These are phyloP conservation scores for Penicillium sp. DNA, from an alignment of 2,329 filamentous ascomycete genomes.

Conservation along the genomic window DNA sequence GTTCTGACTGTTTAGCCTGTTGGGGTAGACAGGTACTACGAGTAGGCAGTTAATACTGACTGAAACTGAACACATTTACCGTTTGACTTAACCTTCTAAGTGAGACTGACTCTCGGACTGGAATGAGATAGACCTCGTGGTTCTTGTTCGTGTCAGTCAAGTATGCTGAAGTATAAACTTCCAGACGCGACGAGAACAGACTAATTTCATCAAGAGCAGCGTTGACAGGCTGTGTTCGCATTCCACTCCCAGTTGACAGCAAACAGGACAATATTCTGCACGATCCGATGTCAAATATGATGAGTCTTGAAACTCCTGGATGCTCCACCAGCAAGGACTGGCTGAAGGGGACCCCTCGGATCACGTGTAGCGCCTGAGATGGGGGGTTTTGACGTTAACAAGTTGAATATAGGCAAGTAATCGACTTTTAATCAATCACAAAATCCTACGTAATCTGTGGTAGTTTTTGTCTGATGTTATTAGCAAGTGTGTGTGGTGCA, in stretches of 20 bases:
- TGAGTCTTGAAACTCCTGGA: slow-evolving; percentile 19
- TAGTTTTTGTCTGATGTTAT: neutral
- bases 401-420: neutral
- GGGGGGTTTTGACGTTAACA: neutral
- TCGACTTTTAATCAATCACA: no score
- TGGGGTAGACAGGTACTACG: no score
- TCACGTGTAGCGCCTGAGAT: slow-evolving; percentile 13
- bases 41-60: no score
- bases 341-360: slow-evolving; percentile 18
- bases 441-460: neutral
- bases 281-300: slow-evolving; percentile 16
- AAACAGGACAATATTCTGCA: neutral
- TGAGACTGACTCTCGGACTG: neutral
- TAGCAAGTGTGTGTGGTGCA: neutral
- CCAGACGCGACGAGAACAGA: neutral
- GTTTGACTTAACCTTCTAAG: neutral
- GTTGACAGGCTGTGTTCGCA: neutral
- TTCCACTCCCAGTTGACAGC: neutral
- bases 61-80: no score
- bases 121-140: slow-evolving; percentile 1
- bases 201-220: neutral
- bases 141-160: neutral
- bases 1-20: no score
- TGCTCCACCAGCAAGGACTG: slow-evolving; percentile 8
- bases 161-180: slow-evolving; percentile 1